Conservation (phyloP, 75 land plant species). For the Pinus tabuliformis region DNA sequence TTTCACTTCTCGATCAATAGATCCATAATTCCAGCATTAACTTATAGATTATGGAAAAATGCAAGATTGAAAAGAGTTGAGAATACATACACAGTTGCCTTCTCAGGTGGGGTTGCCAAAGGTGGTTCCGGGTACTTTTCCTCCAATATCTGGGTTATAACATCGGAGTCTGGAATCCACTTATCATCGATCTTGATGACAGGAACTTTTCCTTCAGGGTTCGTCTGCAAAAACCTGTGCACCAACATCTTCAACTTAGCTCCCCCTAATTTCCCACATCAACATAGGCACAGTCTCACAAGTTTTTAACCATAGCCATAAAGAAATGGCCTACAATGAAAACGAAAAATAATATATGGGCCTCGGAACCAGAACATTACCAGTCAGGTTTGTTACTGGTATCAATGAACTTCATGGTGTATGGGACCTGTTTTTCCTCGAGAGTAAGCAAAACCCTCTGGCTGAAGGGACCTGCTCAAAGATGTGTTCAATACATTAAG, state of each 20-base stretch:
- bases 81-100: conserved; percentile 66
- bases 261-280: neutral
- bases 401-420: conserved; percentile 74
- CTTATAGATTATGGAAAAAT: neutral
- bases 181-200: conserved; percentile 77
- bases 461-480: conserved; percentile 75
- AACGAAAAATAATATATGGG: neutral
- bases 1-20: no score
- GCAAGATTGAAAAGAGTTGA: neutral
- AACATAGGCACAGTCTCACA: no score
- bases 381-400: conserved; percentile 82
- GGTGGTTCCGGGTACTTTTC: conserved; percentile 84
- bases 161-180: conserved; percentile 96
- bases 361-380: conserved; percentile 22
- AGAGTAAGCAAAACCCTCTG: conserved; percentile 89
- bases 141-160: conserved; percentile 73
- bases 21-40: no score
- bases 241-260: neutral
- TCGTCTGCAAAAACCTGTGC: conserved; percentile 77
- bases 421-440: conserved; percentile 88
- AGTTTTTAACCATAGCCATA: no score
- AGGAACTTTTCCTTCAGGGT: conserved; percentile 93
- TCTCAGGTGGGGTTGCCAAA: conserved; percentile 69
- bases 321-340: no score
- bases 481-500: neutral